Conservation (phyloP, 768 basidiomycete species). For the Lactarius psammicola region DNA sequence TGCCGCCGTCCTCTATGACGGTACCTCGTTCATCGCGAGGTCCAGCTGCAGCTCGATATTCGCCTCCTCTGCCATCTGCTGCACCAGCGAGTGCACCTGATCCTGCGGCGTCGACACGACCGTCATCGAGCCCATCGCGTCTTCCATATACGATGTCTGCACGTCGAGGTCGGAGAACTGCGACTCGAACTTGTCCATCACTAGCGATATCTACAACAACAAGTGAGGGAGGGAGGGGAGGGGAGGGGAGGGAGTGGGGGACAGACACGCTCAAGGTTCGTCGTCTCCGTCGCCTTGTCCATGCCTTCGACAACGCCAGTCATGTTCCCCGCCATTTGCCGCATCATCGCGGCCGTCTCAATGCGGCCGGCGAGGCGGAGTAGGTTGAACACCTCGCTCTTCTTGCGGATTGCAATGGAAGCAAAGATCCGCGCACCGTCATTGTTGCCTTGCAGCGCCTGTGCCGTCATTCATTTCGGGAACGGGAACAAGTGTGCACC, state of each 20-base stretch:
- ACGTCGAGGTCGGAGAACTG: conserved; percentile 98
- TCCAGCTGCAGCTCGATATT: conserved; percentile 95
- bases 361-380: conserved; percentile 90
- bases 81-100: conserved; percentile 87
- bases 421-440: conserved; percentile 99
- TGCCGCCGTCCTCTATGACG: conserved; percentile 68
- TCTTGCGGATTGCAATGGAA: conserved; percentile 97
- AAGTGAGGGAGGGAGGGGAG: not conserved
- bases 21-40: conserved; percentile 67
- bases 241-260: not conserved
- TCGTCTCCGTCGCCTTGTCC: conserved; percentile 98
- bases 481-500: conserved; percentile 44
- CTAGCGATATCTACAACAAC: conserved; percentile 75
- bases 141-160: conserved; percentile 97
- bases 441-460: conserved; percentile 94
- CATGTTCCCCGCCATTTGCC: conserved; percentile 95
- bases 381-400: conserved; percentile 89
- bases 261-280: conserved; percentile 95
- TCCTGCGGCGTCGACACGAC: conserved; percentile 95
- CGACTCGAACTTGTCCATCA: conserved; percentile 98
- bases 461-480: too few species aligned
- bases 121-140: conserved; percentile 90
- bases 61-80: conserved; percentile 95
- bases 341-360: conserved; percentile 98
- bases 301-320: conserved; percentile 94